Evolutionary conservation across 2,329 filamentous ascomycete genomes (phyloP).

Genomic region (Acrocalymma vagum): DNA sequence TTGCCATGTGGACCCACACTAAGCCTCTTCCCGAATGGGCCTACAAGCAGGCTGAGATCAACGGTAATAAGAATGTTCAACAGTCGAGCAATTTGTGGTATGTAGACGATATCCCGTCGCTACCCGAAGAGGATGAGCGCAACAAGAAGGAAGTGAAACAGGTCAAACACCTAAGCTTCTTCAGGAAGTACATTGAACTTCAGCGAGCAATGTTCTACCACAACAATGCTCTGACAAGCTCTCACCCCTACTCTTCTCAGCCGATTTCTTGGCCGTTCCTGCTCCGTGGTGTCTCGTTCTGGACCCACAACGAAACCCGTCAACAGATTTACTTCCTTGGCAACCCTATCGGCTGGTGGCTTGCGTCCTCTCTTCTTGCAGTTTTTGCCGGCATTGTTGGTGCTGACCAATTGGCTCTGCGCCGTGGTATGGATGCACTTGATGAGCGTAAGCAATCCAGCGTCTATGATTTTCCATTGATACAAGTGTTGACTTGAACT

Average conservation of each 20-base stretch:
- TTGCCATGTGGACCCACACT: conserved; percentile 98
- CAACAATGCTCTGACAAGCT: conserved; percentile 97
- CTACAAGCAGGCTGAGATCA: conserved; percentile 97
- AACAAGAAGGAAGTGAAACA: conserved; percentile 78
- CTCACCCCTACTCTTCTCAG: conserved; percentile 93
- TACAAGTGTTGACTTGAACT: conserved; percentile 38
- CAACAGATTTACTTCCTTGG: conserved; percentile 99
- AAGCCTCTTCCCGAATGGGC: conserved; percentile 97
- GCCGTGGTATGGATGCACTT: conserved; percentile 90
- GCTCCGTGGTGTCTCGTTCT: conserved; percentile 96
- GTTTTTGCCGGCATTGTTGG: conserved; percentile 92
- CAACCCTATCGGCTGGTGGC: conserved; percentile 97
- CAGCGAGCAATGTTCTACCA: conserved; percentile 99
- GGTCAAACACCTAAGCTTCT: conserved; percentile 85
- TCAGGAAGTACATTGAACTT: conserved; percentile 94
- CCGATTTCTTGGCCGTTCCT: conserved; percentile 99
- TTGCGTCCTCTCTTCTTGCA: conserved; percentile 88
- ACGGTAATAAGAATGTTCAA: conserved; percentile 94
- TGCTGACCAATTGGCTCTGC: conserved; percentile 91
- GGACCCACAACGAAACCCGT: conserved; percentile 94
- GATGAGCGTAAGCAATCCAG: conserved; percentile 80
- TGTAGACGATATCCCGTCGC: conserved; percentile 87
- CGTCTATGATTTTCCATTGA: background rate
- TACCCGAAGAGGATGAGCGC: conserved; percentile 75
- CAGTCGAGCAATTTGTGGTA: conserved; percentile 95